Percentiles rank a stretch among this genome's conserved stretches.
Conservation (phyloP, 345 rosid genomes). For the Citrus australasica region DNA sequence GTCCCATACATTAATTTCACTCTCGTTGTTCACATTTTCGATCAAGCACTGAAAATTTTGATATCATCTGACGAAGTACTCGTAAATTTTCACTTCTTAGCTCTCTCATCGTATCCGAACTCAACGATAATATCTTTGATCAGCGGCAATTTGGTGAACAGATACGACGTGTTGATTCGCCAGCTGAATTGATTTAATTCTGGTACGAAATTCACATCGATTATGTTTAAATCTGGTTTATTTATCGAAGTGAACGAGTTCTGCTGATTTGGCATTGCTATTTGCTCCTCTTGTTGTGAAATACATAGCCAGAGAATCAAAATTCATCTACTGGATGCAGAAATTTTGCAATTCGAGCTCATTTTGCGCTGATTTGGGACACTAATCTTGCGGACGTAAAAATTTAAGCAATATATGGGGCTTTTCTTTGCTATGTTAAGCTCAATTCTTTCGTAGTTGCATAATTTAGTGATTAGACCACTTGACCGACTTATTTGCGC, state of each 20-base stretch:
- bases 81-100: conserved; percentile 7
- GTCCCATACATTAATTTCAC: background rate
- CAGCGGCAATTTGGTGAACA: conserved; percentile 11
- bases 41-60: background rate
- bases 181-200: background rate
- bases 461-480: background rate
- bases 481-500: background rate
- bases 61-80: conserved; percentile 6
- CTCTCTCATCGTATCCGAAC: background rate
- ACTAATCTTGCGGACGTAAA: background rate
- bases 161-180: background rate
- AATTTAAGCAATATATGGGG: background rate
- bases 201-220: background rate
- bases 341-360: background rate
- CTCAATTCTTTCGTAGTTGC: background rate
- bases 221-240: conserved; percentile 1
- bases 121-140: conserved; percentile 8
- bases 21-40: background rate
- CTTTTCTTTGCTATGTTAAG: background rate
- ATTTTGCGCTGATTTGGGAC: background rate
- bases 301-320: background rate
- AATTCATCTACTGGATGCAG: background rate
- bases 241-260: background rate
- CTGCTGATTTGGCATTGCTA: background rate
- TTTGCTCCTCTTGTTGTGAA: background rate